Evolutionary conservation across 75 land plant species (phyloP).

Genomic region (Pinus taeda): DNA sequence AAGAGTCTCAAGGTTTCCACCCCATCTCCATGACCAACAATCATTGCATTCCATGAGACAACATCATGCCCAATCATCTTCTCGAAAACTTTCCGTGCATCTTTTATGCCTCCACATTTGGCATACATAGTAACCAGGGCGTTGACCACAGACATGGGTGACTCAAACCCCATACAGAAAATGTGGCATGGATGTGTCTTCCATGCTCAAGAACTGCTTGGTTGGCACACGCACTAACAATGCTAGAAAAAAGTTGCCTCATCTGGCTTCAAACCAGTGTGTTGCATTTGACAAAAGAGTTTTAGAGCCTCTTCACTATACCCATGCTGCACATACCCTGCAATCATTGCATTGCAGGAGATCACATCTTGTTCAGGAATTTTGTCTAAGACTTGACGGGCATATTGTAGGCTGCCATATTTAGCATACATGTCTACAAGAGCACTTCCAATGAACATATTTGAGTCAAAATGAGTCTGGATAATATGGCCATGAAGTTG

Average conservation of each 20-base stretch:
- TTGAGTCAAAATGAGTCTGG: constrained; percentile 22
- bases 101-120: constrained; percentile 60
- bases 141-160: constrained; percentile 38
- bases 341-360: constrained; percentile 70
- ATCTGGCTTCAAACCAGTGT: constrained; percentile 32
- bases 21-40: constrained; percentile 47
- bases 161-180: constrained; percentile 34
- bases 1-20: constrained; percentile 46
- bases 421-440: constrained; percentile 39
- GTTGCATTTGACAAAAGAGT: constrained; percentile 43
- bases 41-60: constrained; percentile 66
- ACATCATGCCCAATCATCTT: constrained; percentile 33
- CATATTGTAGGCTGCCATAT: constrained; percentile 29
- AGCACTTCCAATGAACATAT: constrained; percentile 27
- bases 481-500: constrained; percentile 37
- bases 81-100: constrained; percentile 38
- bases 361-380: constrained; percentile 56
- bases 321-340: constrained; percentile 46
- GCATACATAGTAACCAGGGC: constrained; percentile 65
- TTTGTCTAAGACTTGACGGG: constrained; percentile 32
- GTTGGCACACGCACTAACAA: constrained; percentile 52
- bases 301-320: constrained; percentile 24
- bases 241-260: constrained; percentile 40
- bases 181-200: constrained; percentile 54
- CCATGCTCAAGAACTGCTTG: constrained; percentile 40